Percentiles rank a stretch among this genome's conserved stretches.
Conservation (phyloP, 1,284 basidiomycete species). For the Ustilago vetiveriae region DNA sequence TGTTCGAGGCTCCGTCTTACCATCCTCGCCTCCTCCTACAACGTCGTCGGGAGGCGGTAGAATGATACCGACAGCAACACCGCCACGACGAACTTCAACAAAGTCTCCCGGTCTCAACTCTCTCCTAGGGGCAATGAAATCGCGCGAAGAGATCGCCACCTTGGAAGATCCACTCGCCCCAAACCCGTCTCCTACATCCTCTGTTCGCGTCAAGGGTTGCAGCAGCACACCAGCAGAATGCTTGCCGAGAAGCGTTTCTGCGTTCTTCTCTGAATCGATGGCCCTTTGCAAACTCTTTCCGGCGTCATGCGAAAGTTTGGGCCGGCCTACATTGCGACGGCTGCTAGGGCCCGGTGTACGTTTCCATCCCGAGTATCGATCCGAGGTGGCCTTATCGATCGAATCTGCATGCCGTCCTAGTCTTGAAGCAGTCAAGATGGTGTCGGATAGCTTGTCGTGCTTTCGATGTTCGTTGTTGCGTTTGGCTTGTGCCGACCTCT, state of each 20-base stretch:
- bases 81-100: conserved; percentile 26
- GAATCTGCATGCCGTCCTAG: conserved; percentile 12
- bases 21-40: background rate
- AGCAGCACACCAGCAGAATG: conserved; percentile 15
- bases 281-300: conserved; percentile 6
- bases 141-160: conserved; percentile 5
- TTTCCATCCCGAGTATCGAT: conserved; percentile 37
- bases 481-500: background rate
- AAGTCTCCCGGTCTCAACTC: conserved; percentile 43
- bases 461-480: conserved; percentile 4
- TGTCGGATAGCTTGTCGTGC: conserved; percentile 11
- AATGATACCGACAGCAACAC: conserved; percentile 14
- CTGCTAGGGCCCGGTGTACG: conserved; percentile 32
- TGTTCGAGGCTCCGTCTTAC: background rate
- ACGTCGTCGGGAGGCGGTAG: conserved; percentile 21
- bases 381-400: conserved; percentile 14
- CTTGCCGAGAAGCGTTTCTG: conserved; percentile 17
- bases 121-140: conserved; percentile 24
- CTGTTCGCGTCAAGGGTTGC: conserved; percentile 4
- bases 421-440: conserved; percentile 27
- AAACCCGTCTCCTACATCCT: background rate
- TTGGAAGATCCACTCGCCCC: background rate
- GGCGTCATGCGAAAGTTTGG: conserved; percentile 24
- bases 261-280: conserved; percentile 1
- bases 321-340: conserved; percentile 23